Percentiles rank a stretch among this genome's conserved stretches.
Conservation (phyloP, 345 rosid genomes). For the Corchorus capsularis region DNA sequence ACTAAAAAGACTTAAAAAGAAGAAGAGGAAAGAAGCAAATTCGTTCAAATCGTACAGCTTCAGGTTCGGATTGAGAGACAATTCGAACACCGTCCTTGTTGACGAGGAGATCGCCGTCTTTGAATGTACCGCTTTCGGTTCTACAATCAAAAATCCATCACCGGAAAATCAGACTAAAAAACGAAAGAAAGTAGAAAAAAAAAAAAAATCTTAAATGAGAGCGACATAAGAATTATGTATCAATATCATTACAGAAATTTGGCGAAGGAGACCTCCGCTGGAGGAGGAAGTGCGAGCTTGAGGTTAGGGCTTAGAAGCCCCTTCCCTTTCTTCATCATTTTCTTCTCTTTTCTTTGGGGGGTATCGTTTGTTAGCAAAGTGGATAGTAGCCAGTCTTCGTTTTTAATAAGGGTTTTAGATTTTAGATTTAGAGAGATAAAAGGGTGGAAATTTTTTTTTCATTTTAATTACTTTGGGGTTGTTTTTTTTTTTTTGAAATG, state of each 20-base stretch:
- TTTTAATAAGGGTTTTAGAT: background rate
- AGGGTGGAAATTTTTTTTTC: background rate
- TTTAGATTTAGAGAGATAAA: background rate
- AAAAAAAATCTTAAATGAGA: background rate
- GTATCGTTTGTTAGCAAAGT: background rate
- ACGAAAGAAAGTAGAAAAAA: conserved; percentile 4
- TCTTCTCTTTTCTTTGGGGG: background rate
- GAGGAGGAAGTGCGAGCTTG: conserved; percentile 51
- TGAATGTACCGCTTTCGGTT: conserved; percentile 86
- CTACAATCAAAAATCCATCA: conserved; percentile 30
- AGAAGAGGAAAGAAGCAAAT: background rate
- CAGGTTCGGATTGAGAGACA: conserved; percentile 52
- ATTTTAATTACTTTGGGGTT: no score
- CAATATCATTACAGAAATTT: conserved; percentile 45
- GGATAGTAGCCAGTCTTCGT: background rate
- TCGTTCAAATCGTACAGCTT: conserved; percentile 48
- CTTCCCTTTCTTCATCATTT: conserved; percentile 48
- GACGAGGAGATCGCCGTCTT: conserved; percentile 93
- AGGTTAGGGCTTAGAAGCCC: conserved; percentile 36
- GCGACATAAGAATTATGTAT: conserved; percentile 17
- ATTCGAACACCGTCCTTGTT: conserved; percentile 89
- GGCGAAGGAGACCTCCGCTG: conserved; percentile 49
- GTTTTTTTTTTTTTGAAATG: no score
- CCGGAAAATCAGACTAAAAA: conserved; percentile 6
- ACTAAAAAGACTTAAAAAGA: background rate